Percentiles rank a stretch among this genome's conserved stretches.
Conservation (phyloP, 495 filamentous ascomycete genomes). For the Hypoxylon rickii region DNA sequence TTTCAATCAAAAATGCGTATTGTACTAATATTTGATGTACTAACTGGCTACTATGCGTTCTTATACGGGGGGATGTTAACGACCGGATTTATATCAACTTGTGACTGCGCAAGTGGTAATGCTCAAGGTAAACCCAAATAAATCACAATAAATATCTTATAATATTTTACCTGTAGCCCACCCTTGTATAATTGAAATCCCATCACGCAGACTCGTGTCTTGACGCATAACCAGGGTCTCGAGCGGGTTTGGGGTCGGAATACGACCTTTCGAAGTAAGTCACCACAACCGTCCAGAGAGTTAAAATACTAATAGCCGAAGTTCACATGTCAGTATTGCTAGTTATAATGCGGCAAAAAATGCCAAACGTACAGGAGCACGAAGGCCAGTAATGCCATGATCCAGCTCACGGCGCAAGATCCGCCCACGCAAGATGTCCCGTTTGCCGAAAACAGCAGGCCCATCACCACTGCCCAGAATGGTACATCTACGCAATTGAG, state of each 20-base stretch:
- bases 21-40: too few relatives aligned
- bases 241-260: background rate
- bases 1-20: too few relatives aligned
- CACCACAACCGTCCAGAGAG: background rate
- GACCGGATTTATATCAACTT: too few relatives aligned
- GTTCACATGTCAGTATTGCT: background rate
- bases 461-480: conserved; percentile 43
- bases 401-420: conserved; percentile 11
- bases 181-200: background rate
- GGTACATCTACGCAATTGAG: conserved; percentile 41
- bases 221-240: background rate
- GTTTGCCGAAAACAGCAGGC: conserved; percentile 24
- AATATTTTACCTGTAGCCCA: too few relatives aligned
- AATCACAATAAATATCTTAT: too few relatives aligned
- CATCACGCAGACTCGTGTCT: background rate
- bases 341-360: background rate
- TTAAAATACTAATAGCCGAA: background rate
- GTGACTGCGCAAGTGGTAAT: too few relatives aligned
- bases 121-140: too few relatives aligned
- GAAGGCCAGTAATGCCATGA: background rate
- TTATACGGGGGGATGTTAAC: too few relatives aligned
- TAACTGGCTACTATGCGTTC: too few relatives aligned
- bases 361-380: conserved; percentile 1
- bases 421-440: background rate
- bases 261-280: conserved; percentile 7